Conservation (phyloP, 2,329 filamentous ascomycete species). For the Cytospora leucostoma region DNA sequence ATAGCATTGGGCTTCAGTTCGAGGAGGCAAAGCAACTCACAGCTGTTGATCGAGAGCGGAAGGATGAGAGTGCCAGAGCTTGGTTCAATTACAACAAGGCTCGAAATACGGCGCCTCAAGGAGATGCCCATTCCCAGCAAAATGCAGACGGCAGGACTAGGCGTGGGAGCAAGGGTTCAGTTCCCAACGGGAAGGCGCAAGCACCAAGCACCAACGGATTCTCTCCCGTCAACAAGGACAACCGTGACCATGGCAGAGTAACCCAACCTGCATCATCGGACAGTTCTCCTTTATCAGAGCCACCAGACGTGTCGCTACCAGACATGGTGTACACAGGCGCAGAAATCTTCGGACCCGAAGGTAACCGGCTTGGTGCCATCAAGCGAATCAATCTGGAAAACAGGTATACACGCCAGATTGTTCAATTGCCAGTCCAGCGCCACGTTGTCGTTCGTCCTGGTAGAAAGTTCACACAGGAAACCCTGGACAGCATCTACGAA, state of each 20-base stretch:
- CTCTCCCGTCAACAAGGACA: conserved; percentile 8
- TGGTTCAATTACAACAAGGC: conserved; percentile 26
- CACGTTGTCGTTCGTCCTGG: conserved; percentile 45
- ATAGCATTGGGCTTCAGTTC: conserved; percentile 21
- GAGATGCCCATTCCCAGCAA: conserved; percentile 11
- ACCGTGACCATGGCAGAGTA: conserved; percentile 1
- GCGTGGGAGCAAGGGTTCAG: neutral
- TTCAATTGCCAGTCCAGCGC: conserved; percentile 42
- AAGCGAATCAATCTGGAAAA: conserved; percentile 42
- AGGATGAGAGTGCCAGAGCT: conserved; percentile 21
- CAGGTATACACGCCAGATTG: conserved; percentile 42
- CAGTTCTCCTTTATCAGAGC: conserved; percentile 22
- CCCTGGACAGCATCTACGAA: conserved; percentile 45
- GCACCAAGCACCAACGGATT: neutral
- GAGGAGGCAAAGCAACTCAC: conserved; percentile 22
- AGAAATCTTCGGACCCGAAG: conserved; percentile 42
- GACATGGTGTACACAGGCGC: conserved; percentile 32
- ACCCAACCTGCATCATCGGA: conserved; percentile 9
- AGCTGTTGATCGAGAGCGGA: conserved; percentile 22
- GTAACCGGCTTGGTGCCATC: conserved; percentile 42
- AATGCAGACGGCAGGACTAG: conserved; percentile 5
- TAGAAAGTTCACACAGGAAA: conserved; percentile 43
- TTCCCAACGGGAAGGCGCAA: neutral
- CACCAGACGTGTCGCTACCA: conserved; percentile 13
- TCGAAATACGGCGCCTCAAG: neutral